Conservation (phyloP, 495 filamentous ascomycete genomes). For the Hamigera avellanea region DNA sequence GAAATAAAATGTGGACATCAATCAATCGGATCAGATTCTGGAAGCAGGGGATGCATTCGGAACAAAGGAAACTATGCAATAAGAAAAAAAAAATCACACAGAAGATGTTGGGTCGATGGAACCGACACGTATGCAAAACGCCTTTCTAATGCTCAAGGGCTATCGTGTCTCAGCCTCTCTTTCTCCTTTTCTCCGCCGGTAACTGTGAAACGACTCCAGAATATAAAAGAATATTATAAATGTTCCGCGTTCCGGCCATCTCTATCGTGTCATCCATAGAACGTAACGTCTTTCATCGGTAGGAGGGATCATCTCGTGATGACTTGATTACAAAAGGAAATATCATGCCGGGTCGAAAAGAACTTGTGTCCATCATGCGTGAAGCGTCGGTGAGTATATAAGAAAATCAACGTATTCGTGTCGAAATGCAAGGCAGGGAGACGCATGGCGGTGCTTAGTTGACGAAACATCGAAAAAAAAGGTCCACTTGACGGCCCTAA, state of each 20-base stretch:
- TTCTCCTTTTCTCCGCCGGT: not conserved
- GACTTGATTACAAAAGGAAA: conserved; percentile 18
- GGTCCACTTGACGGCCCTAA: too few relatives aligned
- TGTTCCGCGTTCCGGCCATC: conserved; percentile 21
- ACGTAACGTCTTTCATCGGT: conserved; percentile 36
- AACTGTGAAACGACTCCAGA: not conserved
- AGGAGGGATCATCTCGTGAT: conserved; percentile 18
- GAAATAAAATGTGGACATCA: too few relatives aligned
- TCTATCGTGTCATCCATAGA: conserved; percentile 39
- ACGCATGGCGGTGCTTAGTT: too few relatives aligned
- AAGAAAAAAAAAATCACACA: too few relatives aligned
- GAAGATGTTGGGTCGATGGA: too few relatives aligned
- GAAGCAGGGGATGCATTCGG: too few relatives aligned
- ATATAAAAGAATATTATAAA: conserved; percentile 17
- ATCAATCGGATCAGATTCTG: too few relatives aligned
- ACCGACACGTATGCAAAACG: not conserved
- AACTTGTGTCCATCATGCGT: conserved; percentile 3
- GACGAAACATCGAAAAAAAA: too few relatives aligned
- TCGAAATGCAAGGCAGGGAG: too few relatives aligned
- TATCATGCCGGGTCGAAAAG: conserved; percentile 5
- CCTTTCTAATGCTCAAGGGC: conserved; percentile 7
- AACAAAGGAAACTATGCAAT: too few relatives aligned
- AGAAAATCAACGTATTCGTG: conserved; percentile 5
- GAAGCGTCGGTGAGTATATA: conserved; percentile 12
- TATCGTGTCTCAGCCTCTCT: too few relatives aligned